phyloP scores from a whole-genome alignment of 306 rosid genomes.

The Phaseolus lunatus region DNA sequence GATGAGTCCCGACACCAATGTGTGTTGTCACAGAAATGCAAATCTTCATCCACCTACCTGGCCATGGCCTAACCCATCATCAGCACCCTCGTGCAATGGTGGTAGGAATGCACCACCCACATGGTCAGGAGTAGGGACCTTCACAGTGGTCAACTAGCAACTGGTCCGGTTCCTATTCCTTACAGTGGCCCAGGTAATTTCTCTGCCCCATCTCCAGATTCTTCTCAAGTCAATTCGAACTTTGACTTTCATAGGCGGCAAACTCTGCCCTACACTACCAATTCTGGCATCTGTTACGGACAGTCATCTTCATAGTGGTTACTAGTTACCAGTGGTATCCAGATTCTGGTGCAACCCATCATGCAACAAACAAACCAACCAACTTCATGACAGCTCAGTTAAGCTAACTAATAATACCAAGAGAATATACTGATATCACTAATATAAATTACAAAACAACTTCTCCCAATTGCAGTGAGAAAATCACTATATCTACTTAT shows the following conservation, averaged over 20 bases:
- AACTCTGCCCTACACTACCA: neutral
- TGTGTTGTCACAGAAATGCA: neutral
- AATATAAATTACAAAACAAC: neutral
- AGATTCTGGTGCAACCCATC: neutral
- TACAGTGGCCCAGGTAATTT: neutral
- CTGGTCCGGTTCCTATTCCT: neutral
- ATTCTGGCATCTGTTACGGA: neutral
- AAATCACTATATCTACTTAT: neutral
- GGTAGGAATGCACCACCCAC: neutral
- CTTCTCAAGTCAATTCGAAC: neutral
- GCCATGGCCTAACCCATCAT: neutral
- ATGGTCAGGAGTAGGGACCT: neutral
- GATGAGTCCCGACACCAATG: neutral
- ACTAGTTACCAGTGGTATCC: neutral
- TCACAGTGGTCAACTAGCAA: neutral
- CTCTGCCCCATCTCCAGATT: neutral
- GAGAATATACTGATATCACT: neutral
- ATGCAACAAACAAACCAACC: neutral
- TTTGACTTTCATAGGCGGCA: neutral
- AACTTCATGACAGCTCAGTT: neutral
- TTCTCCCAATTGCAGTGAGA: neutral
- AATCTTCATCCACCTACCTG: neutral
- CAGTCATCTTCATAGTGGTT: neutral
- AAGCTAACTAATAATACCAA: neutral
- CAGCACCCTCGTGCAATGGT: neutral